These are phyloP conservation scores for Erysimum pusillum DNA, from an alignment of 441 rosid species.

Conservation along the genomic window DNA sequence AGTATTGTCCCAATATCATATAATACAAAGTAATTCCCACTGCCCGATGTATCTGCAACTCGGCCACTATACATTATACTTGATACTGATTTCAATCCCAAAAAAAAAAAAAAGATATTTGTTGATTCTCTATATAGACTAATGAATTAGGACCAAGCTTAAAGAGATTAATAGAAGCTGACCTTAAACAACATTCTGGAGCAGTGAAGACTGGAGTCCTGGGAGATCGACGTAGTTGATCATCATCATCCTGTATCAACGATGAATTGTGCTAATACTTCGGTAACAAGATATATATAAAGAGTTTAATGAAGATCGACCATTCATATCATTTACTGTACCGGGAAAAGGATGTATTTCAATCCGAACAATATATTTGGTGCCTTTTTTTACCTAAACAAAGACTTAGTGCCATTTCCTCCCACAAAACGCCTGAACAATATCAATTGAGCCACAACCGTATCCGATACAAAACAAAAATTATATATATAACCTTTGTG, in stretches of 20 bases:
- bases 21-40: constrained; percentile 91
- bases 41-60: constrained; percentile 98
- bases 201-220: constrained; percentile 99
- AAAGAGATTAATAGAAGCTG: constrained; percentile 19
- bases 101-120: background rate
- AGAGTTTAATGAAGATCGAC: no score
- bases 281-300: no score
- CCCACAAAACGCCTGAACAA: no score
- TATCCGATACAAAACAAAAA: no score
- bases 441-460: no score
- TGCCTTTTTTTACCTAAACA: no score
- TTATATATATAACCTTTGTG: no score
- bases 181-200: constrained; percentile 97
- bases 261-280: no score
- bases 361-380: no score
- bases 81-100: constrained; percentile 46
- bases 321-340: no score
- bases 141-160: constrained; percentile 7
- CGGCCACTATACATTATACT: constrained; percentile 85
- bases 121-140: background rate
- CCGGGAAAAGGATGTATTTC: no score
- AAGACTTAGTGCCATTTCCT: no score
- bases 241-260: constrained; percentile 75
- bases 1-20: constrained; percentile 84
- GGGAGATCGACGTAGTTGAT: constrained; percentile 95